Evolutionary conservation across 345 rosid species (phyloP), one percentile per base, ranked within the genome.

Genomic region (Ailanthus altissimus): DNA sequence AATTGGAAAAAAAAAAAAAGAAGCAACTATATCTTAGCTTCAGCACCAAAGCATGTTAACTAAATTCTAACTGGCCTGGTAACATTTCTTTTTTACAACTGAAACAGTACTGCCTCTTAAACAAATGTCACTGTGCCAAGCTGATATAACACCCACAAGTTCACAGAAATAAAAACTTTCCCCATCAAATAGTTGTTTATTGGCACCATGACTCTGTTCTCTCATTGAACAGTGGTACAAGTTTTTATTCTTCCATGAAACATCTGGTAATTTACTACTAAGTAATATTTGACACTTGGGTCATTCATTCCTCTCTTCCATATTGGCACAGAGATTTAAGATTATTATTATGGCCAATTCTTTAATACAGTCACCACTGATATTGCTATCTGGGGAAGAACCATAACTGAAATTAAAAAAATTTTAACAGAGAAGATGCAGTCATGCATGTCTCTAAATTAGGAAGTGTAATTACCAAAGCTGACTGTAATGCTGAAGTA

Each of bases 401-500:
- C 21, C 13, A 3, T 5, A 42, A 38, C 59, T 36, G 20, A 63
- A 57, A 6, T 50, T 63, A 32, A 15, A 6, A 75, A 66, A 59
- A 9, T 6, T 51, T 40, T 38, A 42, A 25, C 38, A 21, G 47
- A 53, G 26, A 18, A 45, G 28, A 11, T 47, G 20, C 15, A 70
- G 20, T 21, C 50, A 21, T 46, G 59, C 74, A 72, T 5, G 28
- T 58, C 49, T n/a, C 43, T 73, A 2, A n/a, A 70, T 56, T 7
- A 64, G 75, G 63, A 78, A 62, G 79, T n/a, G 20, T 58, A 3
- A 75, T 94, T 85, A 96, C 99, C 99, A 72, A 94, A 96, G 83
- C 98, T 96, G 81, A 96, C 99, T 43, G 99, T 89, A 57, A 92
- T 90, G 86, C 98, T 92, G 84, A 96, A 96, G 86, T 88, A 92